phyloP scores from a whole-genome alignment of 352 stramenopile species.

The Phytopythium mirpurense region DNA sequence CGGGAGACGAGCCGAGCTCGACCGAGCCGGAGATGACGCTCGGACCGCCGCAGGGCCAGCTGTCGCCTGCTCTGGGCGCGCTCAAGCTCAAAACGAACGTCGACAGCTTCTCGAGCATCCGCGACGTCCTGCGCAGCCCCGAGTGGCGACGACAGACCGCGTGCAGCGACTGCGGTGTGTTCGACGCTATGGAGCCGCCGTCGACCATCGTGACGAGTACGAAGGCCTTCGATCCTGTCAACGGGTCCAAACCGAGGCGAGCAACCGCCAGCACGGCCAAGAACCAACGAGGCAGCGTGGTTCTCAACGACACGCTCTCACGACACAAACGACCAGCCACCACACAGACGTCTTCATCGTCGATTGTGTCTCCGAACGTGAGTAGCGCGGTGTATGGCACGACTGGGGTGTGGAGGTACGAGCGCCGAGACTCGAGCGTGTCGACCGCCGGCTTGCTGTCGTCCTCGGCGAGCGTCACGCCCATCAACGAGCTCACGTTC shows the following conservation, averaged over 20 bases:
- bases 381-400: slow-evolving; percentile 11
- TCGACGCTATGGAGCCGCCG: not conserved
- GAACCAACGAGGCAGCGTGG: slow-evolving; percentile 1
- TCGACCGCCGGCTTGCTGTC: not conserved
- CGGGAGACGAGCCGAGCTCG: not conserved
- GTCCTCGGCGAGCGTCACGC: slow-evolving; percentile 1
- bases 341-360: slow-evolving; percentile 5
- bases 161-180: not conserved
- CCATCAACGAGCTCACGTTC: slow-evolving; percentile 2
- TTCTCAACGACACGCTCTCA: slow-evolving; percentile 23
- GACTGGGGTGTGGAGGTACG: slow-evolving; percentile 18
- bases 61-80: not conserved
- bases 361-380: not conserved
- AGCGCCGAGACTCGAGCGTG: slow-evolving; percentile 9
- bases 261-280: not conserved
- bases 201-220: not conserved
- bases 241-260: not conserved
- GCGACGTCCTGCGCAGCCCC: slow-evolving; percentile 6
- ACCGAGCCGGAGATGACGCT: slow-evolving; percentile 14
- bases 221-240: not conserved
- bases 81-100: slow-evolving; percentile 37
- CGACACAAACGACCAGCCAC: slow-evolving; percentile 9
- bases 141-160: not conserved
- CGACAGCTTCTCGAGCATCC: slow-evolving; percentile 35
- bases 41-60: not conserved